Conservation (phyloP, 495 filamentous ascomycete genomes). For the Zalerion maritima region DNA sequence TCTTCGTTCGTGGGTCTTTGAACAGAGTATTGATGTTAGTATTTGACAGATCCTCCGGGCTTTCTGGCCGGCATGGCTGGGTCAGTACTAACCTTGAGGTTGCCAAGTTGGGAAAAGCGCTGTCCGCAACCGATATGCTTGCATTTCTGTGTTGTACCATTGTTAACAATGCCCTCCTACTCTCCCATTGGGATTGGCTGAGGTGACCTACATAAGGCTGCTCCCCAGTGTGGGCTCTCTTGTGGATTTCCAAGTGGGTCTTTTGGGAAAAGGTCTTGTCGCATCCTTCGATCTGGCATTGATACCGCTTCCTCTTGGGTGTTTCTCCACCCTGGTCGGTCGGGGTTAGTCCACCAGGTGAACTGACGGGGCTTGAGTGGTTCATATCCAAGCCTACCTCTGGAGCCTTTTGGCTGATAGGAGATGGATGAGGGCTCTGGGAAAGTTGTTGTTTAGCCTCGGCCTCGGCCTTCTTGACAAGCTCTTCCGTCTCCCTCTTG, state of each 20-base stretch:
- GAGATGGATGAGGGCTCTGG: no score
- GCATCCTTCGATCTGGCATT: slow-evolving; percentile 62
- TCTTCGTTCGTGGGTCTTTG: slow-evolving; percentile 66
- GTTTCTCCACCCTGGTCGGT: slow-evolving; percentile 15
- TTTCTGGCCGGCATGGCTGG: slow-evolving; percentile 2
- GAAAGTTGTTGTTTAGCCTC: slow-evolving; percentile 1
- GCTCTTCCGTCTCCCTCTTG: slow-evolving; percentile 31
- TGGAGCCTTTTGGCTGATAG: slow-evolving; percentile 7
- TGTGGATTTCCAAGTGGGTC: slow-evolving; percentile 87
- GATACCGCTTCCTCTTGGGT: slow-evolving; percentile 47
- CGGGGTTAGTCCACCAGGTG: slow-evolving; percentile 3
- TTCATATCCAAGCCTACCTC: slow-evolving; percentile 12
- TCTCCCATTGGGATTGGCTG: neutral
- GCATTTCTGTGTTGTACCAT: slow-evolving; percentile 43
- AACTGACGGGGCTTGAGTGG: slow-evolving; percentile 6
- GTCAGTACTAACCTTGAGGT: slow-evolving; percentile 54
- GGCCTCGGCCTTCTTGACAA: slow-evolving; percentile 3
- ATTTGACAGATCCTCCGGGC: slow-evolving; percentile 7
- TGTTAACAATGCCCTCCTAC: slow-evolving; percentile 1
- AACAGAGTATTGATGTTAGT: slow-evolving; percentile 3
- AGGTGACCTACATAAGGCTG: slow-evolving; percentile 67
- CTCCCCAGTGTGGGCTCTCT: slow-evolving; percentile 75
- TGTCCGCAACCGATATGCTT: slow-evolving; percentile 60
- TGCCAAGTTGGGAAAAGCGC: slow-evolving; percentile 77
- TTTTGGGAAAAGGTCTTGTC: slow-evolving; percentile 79